Evolutionary conservation across 225 moss, liverwort and hornwort genomes (phyloP), one percentile per base, ranked within the genome.

Genomic region (Rhytidiadelphus loreus): DNA sequence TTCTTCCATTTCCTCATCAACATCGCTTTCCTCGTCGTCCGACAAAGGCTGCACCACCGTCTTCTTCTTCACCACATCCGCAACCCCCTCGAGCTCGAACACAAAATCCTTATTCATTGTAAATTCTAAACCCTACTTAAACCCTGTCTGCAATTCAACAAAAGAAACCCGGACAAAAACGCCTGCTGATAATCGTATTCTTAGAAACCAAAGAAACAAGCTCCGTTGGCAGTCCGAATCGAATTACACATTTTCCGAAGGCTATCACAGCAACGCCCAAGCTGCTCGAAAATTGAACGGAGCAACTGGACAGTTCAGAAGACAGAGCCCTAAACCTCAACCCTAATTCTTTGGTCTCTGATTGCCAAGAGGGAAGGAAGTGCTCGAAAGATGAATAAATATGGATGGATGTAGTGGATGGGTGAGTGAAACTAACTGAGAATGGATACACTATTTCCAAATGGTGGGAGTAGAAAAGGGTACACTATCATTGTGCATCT

Each of bases 61-160:
- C 77, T 68, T 85, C 89, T 83, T 89, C 89, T 88, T 83, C 80
- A 63, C 70, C 77, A 44, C 90, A 33, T 78, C 88, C 25, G 86
- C 91, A 33, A 71, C 91, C 46, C 87, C 83, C 77, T 96, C 96
- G 32, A 92, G 79, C 86, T 98, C 98, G 84, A 98, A 98, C 72
- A 96, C 93, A 79, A 98, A 98, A 50, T 92, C 95, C 81, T 91
- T 91, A 89, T 98, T 98, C 98, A 98, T 97, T 70, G 85, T 37
- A 66, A 87, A 83, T 52, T 70, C 87, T 86, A 82, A 85, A 63
- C 73, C 88, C 88, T 74, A 25, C 84, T 89, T 53, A 85, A 89
- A 89, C 87, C 87, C 89, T 89, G 13, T 12, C 70, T 60, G 76
- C 43, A 86, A 85, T 85, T 66, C 53, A 60, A 75, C 33, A 25